These are phyloP conservation scores for Vanrija sp. DNA, from an alignment of 1,284 basidiomycete species.

Conservation along the genomic window DNA sequence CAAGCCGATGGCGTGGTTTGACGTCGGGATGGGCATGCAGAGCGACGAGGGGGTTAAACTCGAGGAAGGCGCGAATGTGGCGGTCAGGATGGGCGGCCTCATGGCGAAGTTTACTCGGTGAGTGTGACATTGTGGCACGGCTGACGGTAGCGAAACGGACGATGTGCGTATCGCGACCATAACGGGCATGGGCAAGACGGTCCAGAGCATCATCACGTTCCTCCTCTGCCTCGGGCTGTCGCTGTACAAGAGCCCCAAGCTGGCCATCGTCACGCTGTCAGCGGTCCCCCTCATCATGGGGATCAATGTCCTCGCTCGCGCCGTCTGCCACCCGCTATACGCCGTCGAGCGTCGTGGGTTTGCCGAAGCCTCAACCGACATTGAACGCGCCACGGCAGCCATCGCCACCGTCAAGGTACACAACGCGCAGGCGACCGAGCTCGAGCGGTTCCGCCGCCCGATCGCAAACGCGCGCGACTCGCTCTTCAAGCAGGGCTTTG, in stretches of 20 bases:
- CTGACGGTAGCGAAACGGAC: constrained; percentile 74
- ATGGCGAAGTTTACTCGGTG: constrained; percentile 92
- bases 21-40: constrained; percentile 69
- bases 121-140: constrained; percentile 28
- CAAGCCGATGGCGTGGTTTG: constrained; percentile 83
- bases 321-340: constrained; percentile 63
- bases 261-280: constrained; percentile 87
- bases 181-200: constrained; percentile 66
- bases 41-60: constrained; percentile 48
- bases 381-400: constrained; percentile 71
- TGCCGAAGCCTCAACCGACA: constrained; percentile 67
- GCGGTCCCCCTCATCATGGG: constrained; percentile 78
- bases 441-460: constrained; percentile 53
- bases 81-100: constrained; percentile 79
- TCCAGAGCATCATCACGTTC: constrained; percentile 77
- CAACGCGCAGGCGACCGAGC: constrained; percentile 72
- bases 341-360: constrained; percentile 64
- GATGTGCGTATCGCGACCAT: constrained; percentile 82
- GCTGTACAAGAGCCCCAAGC: constrained; percentile 70
- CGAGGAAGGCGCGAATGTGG: constrained; percentile 53
- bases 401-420: constrained; percentile 95
- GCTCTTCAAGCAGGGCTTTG: constrained; percentile 54
- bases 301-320: constrained; percentile 69
- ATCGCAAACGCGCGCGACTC: constrained; percentile 54
- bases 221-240: constrained; percentile 76